Evolutionary conservation across 257 asterid species (phyloP).

Genomic region (Echites panduratus): DNA sequence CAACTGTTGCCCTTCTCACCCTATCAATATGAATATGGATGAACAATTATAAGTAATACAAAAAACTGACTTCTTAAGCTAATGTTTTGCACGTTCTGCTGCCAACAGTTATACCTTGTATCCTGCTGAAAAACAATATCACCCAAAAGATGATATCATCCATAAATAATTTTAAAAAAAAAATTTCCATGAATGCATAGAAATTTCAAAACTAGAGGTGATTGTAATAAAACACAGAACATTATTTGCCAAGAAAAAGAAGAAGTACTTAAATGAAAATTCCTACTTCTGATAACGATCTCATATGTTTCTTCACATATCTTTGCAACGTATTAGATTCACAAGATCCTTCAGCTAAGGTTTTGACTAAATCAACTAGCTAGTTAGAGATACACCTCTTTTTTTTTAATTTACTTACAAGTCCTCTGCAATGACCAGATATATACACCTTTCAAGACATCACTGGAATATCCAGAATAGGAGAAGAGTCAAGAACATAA

Average conservation of each 20-base stretch:
- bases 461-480: neutral
- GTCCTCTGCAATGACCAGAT: neutral
- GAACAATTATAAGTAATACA: constrained; percentile 7
- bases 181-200: neutral
- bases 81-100: neutral
- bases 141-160: neutral
- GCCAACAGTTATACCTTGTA: neutral
- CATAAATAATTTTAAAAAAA: neutral
- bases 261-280: neutral
- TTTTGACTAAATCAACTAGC: neutral
- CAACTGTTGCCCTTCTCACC: constrained; percentile 15
- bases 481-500: neutral
- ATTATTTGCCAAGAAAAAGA: neutral
- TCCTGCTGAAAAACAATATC: neutral
- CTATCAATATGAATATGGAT: constrained; percentile 14
- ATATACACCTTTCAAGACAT: neutral
- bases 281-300: neutral
- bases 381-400: neutral
- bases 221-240: neutral
- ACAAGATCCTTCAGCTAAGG: neutral
- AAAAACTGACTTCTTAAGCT: constrained; percentile 5
- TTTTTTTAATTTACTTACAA: neutral
- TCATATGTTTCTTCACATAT: neutral
- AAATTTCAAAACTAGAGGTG: neutral
- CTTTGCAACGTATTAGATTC: neutral